Base-by-base conservation (phyloP, 2,329 filamentous ascomycete species). In the Neurospora crassa region DNA sequence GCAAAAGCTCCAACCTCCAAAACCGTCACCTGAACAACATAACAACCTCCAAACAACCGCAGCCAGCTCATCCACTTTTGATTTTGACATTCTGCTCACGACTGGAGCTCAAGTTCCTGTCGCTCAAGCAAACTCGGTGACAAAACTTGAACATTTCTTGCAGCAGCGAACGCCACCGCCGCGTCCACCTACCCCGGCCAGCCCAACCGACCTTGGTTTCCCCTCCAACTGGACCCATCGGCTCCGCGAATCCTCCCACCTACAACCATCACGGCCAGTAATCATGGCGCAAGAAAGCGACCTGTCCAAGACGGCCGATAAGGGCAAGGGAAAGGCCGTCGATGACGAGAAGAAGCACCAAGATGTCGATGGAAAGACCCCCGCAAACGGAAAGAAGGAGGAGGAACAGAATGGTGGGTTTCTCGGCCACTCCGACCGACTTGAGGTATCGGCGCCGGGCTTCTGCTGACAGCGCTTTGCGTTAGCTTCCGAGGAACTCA, bases 291-390 rank as follows among this genome's bases (percentile, higher is more conserved):
- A 97, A 87, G 93, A 96, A 83, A 93, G 91, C 85, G 92, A 97
- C 84, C 88, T 91, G 86, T 87, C 92, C 82, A 92, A 92, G 83
- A 85, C 91, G 81, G 88, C 90, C 81, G 93, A 97, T 83, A 98
- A 98, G 88, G 94, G 94, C 83, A 99, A 99, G 87, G 95, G 90
- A 80, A 99, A 98, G 86, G 93, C 91, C 74, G 86, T 90, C 74
- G 90, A 93, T 72, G 88, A 88, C 77, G 85, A 88, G 73, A 89
- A 89, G 79, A 89, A 92, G 78, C 79, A 78, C 41, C 85, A 86
- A 76, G 87, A 89, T 70, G 81, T 90, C 79, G 90, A 92, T 81
- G 91, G 89, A 72, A 93, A 93, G 84, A 81, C 87, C 68, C 81
- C 88, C 76, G 83, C 86, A 70, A 92, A 94, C 79, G 91, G 90